Percentiles rank a stretch among this genome's conserved stretches.
These are phyloP conservation scores for Setomelanomma holmii DNA, from an alignment of 2,329 filamentous ascomycete species.

Conservation along the genomic window DNA sequence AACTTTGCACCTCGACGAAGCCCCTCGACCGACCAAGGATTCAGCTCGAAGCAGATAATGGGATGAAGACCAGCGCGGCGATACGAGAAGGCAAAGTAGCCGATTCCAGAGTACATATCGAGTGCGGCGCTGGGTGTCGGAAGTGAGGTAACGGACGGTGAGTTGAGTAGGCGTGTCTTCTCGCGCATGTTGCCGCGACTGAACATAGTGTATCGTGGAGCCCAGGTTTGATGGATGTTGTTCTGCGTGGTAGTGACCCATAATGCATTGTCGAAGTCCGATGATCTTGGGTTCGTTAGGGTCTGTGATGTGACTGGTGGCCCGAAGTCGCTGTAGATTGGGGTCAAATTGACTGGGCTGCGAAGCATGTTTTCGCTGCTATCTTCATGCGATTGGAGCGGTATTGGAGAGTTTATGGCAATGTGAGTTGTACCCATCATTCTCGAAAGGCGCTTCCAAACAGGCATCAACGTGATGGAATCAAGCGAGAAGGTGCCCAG, in stretches of 20 bases:
- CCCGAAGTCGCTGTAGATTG: constrained; percentile 79
- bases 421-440: constrained; percentile 61
- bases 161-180: constrained; percentile 74
- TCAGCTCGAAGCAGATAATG: constrained; percentile 89
- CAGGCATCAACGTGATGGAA: constrained; percentile 24
- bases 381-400: constrained; percentile 27
- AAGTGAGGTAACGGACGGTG: constrained; percentile 42
- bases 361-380: background rate
- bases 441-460: constrained; percentile 38
- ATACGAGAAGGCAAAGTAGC: constrained; percentile 92
- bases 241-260: constrained; percentile 81
- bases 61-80: constrained; percentile 66
- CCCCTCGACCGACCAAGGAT: constrained; percentile 61
- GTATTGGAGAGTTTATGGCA: constrained; percentile 66
- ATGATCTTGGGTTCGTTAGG: constrained; percentile 29
- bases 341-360: constrained; percentile 59
- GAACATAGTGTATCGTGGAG: constrained; percentile 93
- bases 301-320: constrained; percentile 41
- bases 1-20: constrained; percentile 48
- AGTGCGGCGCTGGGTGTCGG: constrained; percentile 53
- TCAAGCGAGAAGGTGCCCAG: constrained; percentile 34
- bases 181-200: constrained; percentile 88
- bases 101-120: constrained; percentile 91
- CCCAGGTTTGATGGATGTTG: constrained; percentile 83
- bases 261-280: constrained; percentile 71